Evolutionary conservation across 371 early-diverging fungal genomes (phyloP), one percentile per base, ranked within the genome.

Genomic region (Umbelopsis sp.): DNA sequence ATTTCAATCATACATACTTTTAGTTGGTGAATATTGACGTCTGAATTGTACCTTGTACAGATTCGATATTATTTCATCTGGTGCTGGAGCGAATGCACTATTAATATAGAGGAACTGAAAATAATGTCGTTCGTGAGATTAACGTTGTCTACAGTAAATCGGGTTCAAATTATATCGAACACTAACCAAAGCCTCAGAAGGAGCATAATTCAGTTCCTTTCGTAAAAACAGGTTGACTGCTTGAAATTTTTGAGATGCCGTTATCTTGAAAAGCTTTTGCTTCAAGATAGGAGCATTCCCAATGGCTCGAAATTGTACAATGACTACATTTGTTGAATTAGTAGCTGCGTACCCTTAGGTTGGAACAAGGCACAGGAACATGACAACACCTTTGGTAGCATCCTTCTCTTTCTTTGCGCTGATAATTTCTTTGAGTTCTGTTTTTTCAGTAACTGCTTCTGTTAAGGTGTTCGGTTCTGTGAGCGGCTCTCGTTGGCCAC

Each of bases 251-350:
- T 92, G 88, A 18, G 91, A 83, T 2, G 94, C 88, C 4, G 90
- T 88, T 51, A 97, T 92, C 73, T 92, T 94, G 80, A 89, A 96
- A 29, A 91, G 80, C 35, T 81, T 89, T 71, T 94, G 91, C 76
- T 95, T 96, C 44, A 97, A 75, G 65, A 96, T 95, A 0, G 97
- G 96, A 1, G 96, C 96, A 81, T 92, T 94, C 22, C 97, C 97
- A 24, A 94, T 93, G 1, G 95, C 90, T 63, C 85, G 74, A 72
- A 97, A 95, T 16, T 92, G 89, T 5, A 97, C 92, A 29, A 95
- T 86, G 41, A 96, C 95, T 95, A 76, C 0, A 29, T n/a, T 20
- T 25, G 22, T 35, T 14, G 18, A 35, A 50, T n/a, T 62, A 20
- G 37, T 14, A 65, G 48, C 63, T 50, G 50, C n/a, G 44, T 29